These are phyloP conservation scores for Trametes sanguinea DNA, from an alignment of 768 basidiomycete species.

Conservation along the genomic window DNA sequence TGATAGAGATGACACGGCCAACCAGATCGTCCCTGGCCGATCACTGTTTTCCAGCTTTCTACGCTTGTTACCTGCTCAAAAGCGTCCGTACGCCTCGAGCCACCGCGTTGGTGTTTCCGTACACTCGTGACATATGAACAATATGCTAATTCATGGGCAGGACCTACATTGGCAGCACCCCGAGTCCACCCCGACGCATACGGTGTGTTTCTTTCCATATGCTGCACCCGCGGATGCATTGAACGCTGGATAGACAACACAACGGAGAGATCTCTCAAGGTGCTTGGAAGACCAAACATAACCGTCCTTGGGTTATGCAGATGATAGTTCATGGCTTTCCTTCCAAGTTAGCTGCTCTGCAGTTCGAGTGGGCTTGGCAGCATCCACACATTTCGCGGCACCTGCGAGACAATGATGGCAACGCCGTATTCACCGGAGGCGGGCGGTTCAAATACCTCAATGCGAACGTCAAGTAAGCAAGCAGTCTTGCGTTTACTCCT, in stretches of 20 bases:
- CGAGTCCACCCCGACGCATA: slow-evolving; percentile 64
- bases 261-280: slow-evolving; percentile 77
- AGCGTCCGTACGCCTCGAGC: slow-evolving; percentile 58
- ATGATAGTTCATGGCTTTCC: slow-evolving; percentile 87
- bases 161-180: slow-evolving; percentile 79
- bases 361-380: slow-evolving; percentile 90
- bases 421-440: slow-evolving; percentile 40
- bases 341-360: slow-evolving; percentile 69
- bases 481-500: neutral
- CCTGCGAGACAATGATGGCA: slow-evolving; percentile 48
- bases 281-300: slow-evolving; percentile 61
- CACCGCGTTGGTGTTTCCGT: slow-evolving; percentile 37
- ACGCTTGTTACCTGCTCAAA: slow-evolving; percentile 82
- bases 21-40: slow-evolving; percentile 26
- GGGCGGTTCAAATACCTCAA: slow-evolving; percentile 36
- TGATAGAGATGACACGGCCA: slow-evolving; percentile 14
- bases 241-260: slow-evolving; percentile 56
- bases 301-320: slow-evolving; percentile 80
- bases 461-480: slow-evolving; percentile 50
- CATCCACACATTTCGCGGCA: slow-evolving; percentile 72
- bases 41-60: slow-evolving; percentile 65
- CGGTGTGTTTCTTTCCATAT: slow-evolving; percentile 40
- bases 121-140: neutral
- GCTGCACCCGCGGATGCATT: too few species aligned
- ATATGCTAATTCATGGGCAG: slow-evolving; percentile 33